Evolutionary conservation across 1,284 basidiomycete species (phyloP), one percentile per base, ranked within the genome.

Genomic region (Phellopilus nigrolimitatus): DNA sequence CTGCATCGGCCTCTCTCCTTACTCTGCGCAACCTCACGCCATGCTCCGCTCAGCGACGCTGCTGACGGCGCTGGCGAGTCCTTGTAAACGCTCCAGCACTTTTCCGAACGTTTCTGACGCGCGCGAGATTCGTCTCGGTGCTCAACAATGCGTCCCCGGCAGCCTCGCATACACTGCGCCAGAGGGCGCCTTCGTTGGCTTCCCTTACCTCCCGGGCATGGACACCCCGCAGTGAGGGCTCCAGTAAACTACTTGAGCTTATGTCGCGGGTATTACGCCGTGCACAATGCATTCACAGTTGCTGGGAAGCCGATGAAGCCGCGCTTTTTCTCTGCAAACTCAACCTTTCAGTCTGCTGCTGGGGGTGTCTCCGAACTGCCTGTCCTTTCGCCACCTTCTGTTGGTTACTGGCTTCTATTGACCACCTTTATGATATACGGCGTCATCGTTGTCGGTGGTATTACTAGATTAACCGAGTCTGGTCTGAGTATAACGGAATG

Each of bases 401-500:
- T 98, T 4, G 84, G 80, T 13, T 71, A 79, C 56, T 97, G 95
- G 88, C 79, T 98, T 15, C 76, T 94, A 61, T 67, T 78, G 33
- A 93, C 91, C 15, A 88, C 92, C 0, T 82, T 80, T 3, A 74
- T 99, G 37, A 91, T 97, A 22, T 89, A 97, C 61, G 83, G 82
- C 22, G 92, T 99, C 66, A 87, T 98, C 60, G 85, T 99, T 44
- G 91, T 99, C 4, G 97, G 97, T 31, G 97, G 95, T 8, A 80
- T 99, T 47, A 99, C 97, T 1, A 87, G 97, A 37, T 79, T 99
- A 55, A 99, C 97, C 3, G 97, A 99, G 71, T 97, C 93, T 21
- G 97, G 97, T 4, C 74, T 99, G 56, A 95, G 91, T 59, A 99
- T 99, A 66, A 95, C 92, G 27, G 97, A 99, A 75, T 99, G 97